phyloP scores from a whole-genome alignment of 2,329 filamentous ascomycete species.

The Fusarium oligoseptatum region DNA sequence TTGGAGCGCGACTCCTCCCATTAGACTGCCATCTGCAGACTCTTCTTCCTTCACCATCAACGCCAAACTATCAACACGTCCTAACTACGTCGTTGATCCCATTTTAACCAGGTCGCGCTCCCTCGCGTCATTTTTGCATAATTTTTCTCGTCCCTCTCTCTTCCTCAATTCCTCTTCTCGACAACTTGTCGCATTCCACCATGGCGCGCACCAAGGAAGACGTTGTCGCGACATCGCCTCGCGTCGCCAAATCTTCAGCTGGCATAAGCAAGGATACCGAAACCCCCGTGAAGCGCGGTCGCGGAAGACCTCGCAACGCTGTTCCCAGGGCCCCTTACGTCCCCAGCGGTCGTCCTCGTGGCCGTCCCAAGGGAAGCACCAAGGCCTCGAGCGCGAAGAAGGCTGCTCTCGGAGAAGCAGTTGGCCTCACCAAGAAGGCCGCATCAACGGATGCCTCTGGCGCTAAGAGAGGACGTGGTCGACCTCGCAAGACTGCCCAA shows the following conservation, averaged over 20 bases:
- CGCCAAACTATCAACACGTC: constrained; percentile 5
- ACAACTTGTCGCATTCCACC: constrained; percentile 7
- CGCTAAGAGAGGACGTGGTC: constrained; percentile 40
- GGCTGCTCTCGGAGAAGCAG: constrained; percentile 21
- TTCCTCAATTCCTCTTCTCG: neutral
- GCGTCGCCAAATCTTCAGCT: constrained; percentile 48
- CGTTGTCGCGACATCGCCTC: constrained; percentile 36
- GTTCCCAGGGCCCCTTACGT: constrained; percentile 50
- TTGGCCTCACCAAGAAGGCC: neutral
- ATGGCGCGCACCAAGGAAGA: constrained; percentile 54
- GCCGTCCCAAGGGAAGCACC: constrained; percentile 60
- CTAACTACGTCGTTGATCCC: constrained; percentile 4
- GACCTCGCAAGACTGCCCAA: constrained; percentile 48
- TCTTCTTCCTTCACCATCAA: constrained; percentile 25
- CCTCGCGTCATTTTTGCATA: constrained; percentile 19
- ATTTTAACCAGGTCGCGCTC: constrained; percentile 4
- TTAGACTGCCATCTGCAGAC: constrained; percentile 4
- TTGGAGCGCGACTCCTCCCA: constrained; percentile 16
- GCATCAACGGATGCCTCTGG: constrained; percentile 16
- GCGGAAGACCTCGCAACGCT: constrained; percentile 58
- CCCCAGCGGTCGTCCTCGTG: constrained; percentile 61
- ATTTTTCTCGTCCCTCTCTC: constrained; percentile 15
- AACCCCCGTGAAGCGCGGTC: constrained; percentile 50
- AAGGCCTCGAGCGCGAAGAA: constrained; percentile 41
- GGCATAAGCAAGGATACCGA: constrained; percentile 58